Conservation (phyloP, 352 stramenopile species). For the Pythium volutum region DNA sequence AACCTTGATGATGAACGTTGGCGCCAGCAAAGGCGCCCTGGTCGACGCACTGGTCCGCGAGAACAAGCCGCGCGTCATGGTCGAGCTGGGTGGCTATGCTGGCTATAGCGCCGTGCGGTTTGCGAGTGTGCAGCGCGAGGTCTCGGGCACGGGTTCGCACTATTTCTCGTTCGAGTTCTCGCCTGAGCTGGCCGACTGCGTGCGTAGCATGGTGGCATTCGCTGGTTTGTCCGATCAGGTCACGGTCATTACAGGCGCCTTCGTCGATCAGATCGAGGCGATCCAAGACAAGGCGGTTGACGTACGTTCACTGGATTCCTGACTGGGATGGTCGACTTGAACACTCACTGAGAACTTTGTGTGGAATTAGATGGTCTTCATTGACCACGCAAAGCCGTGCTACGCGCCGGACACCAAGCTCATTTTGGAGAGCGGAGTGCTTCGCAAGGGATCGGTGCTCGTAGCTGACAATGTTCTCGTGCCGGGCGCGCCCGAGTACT, state of each 20-base stretch:
- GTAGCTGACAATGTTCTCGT: constrained; percentile 20
- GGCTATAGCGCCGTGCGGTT: constrained; percentile 53
- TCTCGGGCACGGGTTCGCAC: constrained; percentile 22
- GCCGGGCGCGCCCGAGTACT: constrained; percentile 20
- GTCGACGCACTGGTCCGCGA: constrained; percentile 43
- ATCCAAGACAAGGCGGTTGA: constrained; percentile 11
- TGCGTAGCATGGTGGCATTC: constrained; percentile 12
- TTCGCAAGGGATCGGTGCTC: constrained; percentile 17
- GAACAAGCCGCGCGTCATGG: constrained; percentile 35
- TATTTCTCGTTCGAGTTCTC: constrained; percentile 52
- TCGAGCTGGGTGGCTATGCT: constrained; percentile 35
- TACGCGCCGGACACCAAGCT: constrained; percentile 19
- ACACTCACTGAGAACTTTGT: too few species aligned
- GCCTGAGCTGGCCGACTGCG: not conserved
- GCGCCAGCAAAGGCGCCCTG: constrained; percentile 33
- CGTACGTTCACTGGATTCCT: constrained; percentile 19
- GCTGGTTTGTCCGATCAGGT: constrained; percentile 15
- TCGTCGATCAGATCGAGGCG: constrained; percentile 11
- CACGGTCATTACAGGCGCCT: constrained; percentile 18
- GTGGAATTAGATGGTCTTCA: constrained; percentile 20
- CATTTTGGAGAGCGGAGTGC: constrained; percentile 12
- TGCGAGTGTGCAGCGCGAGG: constrained; percentile 27
- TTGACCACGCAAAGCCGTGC: constrained; percentile 17
- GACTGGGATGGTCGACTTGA: not conserved
- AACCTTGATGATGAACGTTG: constrained; percentile 50